These are phyloP conservation scores for Umbelopsis isabellina DNA, from an alignment of 192 early-diverging fungal genomes.

Conservation along the genomic window DNA sequence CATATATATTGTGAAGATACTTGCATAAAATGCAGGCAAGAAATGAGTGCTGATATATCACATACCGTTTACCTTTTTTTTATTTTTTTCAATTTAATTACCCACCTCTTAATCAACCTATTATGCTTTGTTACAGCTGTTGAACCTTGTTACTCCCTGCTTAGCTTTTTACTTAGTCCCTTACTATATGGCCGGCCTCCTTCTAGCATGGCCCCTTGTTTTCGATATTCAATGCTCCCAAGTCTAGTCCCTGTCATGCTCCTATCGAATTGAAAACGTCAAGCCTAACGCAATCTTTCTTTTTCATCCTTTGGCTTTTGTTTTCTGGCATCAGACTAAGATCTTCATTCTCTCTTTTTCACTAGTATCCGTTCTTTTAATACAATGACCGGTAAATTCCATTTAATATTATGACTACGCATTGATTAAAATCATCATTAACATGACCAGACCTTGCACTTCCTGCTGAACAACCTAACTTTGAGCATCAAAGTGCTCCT, in stretches of 20 bases:
- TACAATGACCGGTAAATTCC: constrained; percentile 16
- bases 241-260: constrained; percentile 16
- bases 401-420: background rate
- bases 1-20: too few relatives aligned
- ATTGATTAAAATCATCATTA: background rate
- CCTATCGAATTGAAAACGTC: constrained; percentile 16
- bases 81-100: too few relatives aligned
- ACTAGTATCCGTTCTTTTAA: constrained; percentile 3
- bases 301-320: constrained; percentile 8
- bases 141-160: constrained; percentile 1
- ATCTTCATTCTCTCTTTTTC: constrained; percentile 14
- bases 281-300: background rate
- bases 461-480: background rate
- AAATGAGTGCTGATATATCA: too few relatives aligned
- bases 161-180: constrained; percentile 17
- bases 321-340: background rate
- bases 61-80: too few relatives aligned
- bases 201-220: background rate
- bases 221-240: constrained; percentile 2
- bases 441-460: constrained; percentile 6
- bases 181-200: constrained; percentile 1
- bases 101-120: too few relatives aligned
- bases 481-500: background rate
- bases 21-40: too few relatives aligned
- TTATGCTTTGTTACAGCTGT: too few relatives aligned